Evolutionary conservation across 352 stramenopile genomes (phyloP).

Genomic region (Globisporangium solare): DNA sequence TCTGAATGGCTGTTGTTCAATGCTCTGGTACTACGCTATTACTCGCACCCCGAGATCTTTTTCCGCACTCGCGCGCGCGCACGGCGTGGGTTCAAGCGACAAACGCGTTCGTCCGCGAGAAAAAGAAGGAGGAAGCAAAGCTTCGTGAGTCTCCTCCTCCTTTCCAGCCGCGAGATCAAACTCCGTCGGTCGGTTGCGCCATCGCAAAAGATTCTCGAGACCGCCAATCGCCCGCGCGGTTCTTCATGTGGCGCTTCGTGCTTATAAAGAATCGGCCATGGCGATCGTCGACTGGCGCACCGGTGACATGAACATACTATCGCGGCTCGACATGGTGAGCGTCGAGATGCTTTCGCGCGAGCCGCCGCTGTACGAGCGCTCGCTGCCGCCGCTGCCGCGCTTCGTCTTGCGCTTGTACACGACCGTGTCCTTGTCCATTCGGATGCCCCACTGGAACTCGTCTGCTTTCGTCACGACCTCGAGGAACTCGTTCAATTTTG

Average conservation of each 20-base stretch:
- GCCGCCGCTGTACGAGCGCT: constrained; percentile 58
- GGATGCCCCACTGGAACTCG: constrained; percentile 87
- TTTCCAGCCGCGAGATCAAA: neutral
- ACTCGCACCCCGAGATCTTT: neutral
- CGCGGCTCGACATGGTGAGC: constrained; percentile 63
- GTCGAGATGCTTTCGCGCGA: constrained; percentile 79
- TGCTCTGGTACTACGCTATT: constrained; percentile 1
- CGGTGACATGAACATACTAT: constrained; percentile 70
- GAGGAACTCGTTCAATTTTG: constrained; percentile 84
- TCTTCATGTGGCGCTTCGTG: neutral
- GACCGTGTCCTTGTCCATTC: constrained; percentile 88
- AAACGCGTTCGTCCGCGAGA: no score
- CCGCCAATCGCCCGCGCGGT: neutral
- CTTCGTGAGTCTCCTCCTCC: neutral
- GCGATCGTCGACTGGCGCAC: constrained; percentile 70
- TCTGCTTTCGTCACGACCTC: constrained; percentile 81
- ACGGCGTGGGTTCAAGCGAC: no score
- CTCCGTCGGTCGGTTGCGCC: neutral
- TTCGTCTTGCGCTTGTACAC: constrained; percentile 89
- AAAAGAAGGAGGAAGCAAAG: no score
- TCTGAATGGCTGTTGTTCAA: neutral
- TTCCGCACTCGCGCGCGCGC: no score
- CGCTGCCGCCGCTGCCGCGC: constrained; percentile 32
- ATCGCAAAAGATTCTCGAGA: neutral
- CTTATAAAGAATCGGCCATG: constrained; percentile 34